Evolutionary conservation across 306 rosid genomes (phyloP).

Genomic region (Acacia crassicarpa): DNA sequence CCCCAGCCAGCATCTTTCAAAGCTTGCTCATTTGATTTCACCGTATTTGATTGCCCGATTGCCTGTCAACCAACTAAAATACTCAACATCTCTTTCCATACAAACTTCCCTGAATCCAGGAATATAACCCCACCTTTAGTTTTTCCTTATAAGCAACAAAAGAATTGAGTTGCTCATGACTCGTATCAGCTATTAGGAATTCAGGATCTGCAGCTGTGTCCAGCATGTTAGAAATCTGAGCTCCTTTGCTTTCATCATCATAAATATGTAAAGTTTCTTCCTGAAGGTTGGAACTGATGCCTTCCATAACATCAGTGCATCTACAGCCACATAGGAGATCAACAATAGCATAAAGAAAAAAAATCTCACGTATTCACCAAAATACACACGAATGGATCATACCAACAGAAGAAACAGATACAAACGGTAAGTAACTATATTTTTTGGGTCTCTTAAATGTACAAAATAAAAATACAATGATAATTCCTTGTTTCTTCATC

Average conservation of each 20-base stretch:
- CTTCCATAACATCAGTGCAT: slow-evolving; percentile 67
- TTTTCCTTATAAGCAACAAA: slow-evolving; percentile 73
- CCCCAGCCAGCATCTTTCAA: slow-evolving; percentile 67
- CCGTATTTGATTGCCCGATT: slow-evolving; percentile 65
- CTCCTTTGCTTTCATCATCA: slow-evolving; percentile 79
- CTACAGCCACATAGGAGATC: slow-evolving; percentile 46
- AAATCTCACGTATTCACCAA: slow-evolving; percentile 9
- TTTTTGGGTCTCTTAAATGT: neutral
- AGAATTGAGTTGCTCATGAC: slow-evolving; percentile 72
- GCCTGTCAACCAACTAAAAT: slow-evolving; percentile 53
- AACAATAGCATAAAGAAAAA: slow-evolving; percentile 22
- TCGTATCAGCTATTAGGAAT: slow-evolving; percentile 88
- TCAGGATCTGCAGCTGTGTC: slow-evolving; percentile 88
- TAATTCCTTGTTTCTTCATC: neutral
- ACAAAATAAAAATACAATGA: neutral
- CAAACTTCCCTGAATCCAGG: slow-evolving; percentile 27
- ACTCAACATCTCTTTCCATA: slow-evolving; percentile 36
- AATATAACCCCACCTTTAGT: slow-evolving; percentile 56
- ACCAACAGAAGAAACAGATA: neutral
- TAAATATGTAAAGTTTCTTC: slow-evolving; percentile 46
- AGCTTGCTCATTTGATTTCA: slow-evolving; percentile 68
- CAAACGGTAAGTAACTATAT: neutral
- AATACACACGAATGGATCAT: neutral
- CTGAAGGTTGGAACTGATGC: slow-evolving; percentile 61
- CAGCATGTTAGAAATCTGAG: slow-evolving; percentile 69